Percentiles rank a stretch among this genome's conserved stretches.
These are phyloP conservation scores for Acanthamoeba castellanii DNA, from an alignment of 208 protist genomes.

Conservation along the genomic window DNA sequence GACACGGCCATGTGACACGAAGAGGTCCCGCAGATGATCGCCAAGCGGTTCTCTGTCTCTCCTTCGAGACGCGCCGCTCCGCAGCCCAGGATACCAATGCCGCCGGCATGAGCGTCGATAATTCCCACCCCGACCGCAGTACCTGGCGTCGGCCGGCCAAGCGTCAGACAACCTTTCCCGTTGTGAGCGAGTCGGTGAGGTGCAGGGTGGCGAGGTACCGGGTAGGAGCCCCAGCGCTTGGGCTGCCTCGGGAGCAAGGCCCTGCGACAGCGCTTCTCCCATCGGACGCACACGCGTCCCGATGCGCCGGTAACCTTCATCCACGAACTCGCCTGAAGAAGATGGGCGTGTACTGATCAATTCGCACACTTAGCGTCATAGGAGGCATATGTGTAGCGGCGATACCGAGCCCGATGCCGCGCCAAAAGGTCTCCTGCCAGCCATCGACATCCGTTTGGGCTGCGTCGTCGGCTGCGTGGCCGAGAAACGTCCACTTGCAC, in stretches of 20 bases:
- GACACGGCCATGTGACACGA: constrained; percentile 42
- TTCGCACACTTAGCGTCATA: neutral
- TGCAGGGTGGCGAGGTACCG: neutral
- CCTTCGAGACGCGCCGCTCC: neutral
- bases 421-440: constrained; percentile 15
- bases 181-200: neutral
- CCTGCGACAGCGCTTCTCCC: neutral
- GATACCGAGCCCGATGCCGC: neutral
- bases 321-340: constrained; percentile 21
- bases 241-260: neutral
- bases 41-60: neutral
- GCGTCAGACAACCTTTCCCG: no score
- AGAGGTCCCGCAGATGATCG: constrained; percentile 6
- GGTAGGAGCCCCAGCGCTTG: neutral
- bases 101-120: constrained; percentile 51
- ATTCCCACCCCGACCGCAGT: constrained; percentile 22
- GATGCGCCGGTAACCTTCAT: neutral
- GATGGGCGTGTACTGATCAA: neutral
- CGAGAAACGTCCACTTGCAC: constrained; percentile 42
- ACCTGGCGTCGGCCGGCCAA: neutral
- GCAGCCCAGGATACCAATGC: constrained; percentile 12
- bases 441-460: neutral
- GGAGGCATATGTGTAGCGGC: neutral
- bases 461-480: neutral
- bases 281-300: constrained; percentile 8